Percentiles rank a stretch among this genome's conserved stretches.
phyloP scores from a whole-genome alignment of 495 filamentous ascomycete genomes.

The Podospora anserina region DNA sequence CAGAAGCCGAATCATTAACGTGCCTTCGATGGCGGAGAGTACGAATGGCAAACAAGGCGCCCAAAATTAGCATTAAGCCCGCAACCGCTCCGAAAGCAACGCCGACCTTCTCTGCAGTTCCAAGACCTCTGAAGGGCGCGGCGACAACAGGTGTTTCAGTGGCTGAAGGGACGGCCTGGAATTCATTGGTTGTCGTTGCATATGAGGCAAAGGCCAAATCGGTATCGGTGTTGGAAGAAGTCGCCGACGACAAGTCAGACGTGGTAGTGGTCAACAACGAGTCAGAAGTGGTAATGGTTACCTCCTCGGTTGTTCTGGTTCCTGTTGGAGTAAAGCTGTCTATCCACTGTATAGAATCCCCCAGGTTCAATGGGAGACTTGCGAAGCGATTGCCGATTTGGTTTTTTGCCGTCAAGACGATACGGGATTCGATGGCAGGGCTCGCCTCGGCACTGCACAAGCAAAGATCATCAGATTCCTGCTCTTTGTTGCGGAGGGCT shows the following conservation, averaged over 20 bases:
- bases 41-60: not conserved
- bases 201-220: not conserved
- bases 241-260: not conserved
- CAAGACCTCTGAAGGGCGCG: not conserved
- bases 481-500: slow-evolving; percentile 8
- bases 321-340: slow-evolving; percentile 20
- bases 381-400: slow-evolving; percentile 15
- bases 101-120: not conserved
- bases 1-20: not conserved
- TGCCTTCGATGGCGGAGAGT: not conserved
- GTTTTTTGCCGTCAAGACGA: slow-evolving; percentile 10
- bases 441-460: slow-evolving; percentile 18
- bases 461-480: slow-evolving; percentile 17
- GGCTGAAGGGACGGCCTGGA: not conserved
- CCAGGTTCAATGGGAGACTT: slow-evolving; percentile 22
- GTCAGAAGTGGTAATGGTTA: not conserved
- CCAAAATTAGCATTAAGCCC: not conserved
- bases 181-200: not conserved
- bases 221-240: not conserved
- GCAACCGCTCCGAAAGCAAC: not conserved
- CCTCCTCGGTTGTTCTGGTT: not conserved
- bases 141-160: not conserved
- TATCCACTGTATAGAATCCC: slow-evolving; percentile 33
- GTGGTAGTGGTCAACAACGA: not conserved
- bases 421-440: slow-evolving; percentile 26